Percentiles rank a stretch among this genome's conserved stretches.
These are phyloP conservation scores for Penicillium desertorum DNA, from an alignment of 495 filamentous ascomycete genomes.

Conservation along the genomic window DNA sequence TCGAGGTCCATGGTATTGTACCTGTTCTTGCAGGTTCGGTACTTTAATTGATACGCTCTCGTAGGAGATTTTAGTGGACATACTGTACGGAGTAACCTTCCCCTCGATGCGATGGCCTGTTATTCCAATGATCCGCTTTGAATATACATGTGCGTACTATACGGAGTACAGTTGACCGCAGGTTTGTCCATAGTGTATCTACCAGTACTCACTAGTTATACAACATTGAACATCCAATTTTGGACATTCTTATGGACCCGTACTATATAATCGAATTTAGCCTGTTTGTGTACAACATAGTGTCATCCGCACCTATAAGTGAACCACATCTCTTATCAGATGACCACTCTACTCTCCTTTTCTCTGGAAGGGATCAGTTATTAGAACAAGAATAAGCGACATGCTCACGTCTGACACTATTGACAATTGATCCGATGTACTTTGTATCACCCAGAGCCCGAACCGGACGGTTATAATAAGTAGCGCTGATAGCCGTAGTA, in stretches of 20 bases:
- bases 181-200: neutral
- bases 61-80: neutral
- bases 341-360: slow-evolving; percentile 3
- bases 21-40: neutral
- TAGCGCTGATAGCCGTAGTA: slow-evolving; percentile 2
- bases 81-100: slow-evolving; percentile 3
- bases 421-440: neutral
- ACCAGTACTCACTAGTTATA: neutral
- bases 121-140: slow-evolving; percentile 1
- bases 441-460: neutral
- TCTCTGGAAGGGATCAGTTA: slow-evolving; percentile 1
- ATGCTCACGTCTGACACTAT: slow-evolving; percentile 7
- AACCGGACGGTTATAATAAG: neutral
- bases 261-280: slow-evolving; percentile 10
- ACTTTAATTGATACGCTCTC: neutral
- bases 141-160: neutral
- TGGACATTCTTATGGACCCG: neutral
- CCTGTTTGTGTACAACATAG: slow-evolving; percentile 5
- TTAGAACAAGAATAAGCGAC: slow-evolving; percentile 5
- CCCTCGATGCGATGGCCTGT: neutral
- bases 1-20: slow-evolving; percentile 8
- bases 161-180: slow-evolving; percentile 15
- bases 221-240: neutral
- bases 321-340: slow-evolving; percentile 6
- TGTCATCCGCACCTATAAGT: slow-evolving; percentile 4